These are phyloP conservation scores for Phlegmacium glaucopus DNA, from an alignment of 768 basidiomycete genomes.

Conservation along the genomic window DNA sequence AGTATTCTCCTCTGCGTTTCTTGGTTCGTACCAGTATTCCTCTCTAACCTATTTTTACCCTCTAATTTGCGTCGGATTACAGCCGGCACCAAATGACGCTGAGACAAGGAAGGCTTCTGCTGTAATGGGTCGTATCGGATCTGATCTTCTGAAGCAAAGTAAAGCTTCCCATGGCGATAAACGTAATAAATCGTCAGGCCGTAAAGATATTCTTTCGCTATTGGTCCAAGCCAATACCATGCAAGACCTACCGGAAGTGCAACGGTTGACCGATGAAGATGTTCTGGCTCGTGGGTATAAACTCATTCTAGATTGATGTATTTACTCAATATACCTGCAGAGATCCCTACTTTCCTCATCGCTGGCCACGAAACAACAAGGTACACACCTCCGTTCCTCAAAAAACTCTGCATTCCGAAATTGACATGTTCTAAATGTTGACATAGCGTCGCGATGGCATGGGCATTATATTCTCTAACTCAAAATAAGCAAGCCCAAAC, in stretches of 20 bases:
- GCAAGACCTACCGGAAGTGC: slow-evolving; percentile 47
- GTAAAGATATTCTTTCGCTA: slow-evolving; percentile 53
- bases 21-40: too few relatives aligned
- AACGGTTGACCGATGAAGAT: slow-evolving; percentile 54
- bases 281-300: slow-evolving; percentile 43
- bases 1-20: too few relatives aligned
- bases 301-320: not conserved
- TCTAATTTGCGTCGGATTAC: too few relatives aligned
- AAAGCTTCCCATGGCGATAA: slow-evolving; percentile 30
- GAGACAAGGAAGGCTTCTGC: too few relatives aligned
- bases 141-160: slow-evolving; percentile 42
- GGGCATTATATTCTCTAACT: slow-evolving; percentile 57
- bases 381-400: slow-evolving; percentile 15
- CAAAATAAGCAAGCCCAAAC: slow-evolving; percentile 45
- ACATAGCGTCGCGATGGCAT: slow-evolving; percentile 42
- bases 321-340: not conserved
- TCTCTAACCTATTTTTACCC: too few relatives aligned
- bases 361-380: slow-evolving; percentile 55
- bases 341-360: too few relatives aligned
- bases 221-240: slow-evolving; percentile 60
- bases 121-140: slow-evolving; percentile 45
- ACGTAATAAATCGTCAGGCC: slow-evolving; percentile 18
- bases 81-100: too few relatives aligned
- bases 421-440: not conserved
- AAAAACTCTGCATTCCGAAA: not conserved